Evolutionary conservation across 2,329 filamentous ascomycete species (phyloP).

Genomic region (Penicillium paneum): DNA sequence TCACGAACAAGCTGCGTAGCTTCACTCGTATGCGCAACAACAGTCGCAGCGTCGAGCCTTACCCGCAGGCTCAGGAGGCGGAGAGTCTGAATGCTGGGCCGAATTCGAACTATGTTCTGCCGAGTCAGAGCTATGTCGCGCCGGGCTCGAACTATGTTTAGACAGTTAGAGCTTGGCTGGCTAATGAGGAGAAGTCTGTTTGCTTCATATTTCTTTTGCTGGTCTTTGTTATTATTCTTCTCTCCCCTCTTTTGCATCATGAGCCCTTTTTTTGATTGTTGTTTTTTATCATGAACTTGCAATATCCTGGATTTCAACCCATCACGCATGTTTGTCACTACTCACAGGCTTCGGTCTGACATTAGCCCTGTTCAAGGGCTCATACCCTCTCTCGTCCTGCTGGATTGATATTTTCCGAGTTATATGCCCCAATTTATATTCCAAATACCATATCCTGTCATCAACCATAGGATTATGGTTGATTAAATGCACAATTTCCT

Average conservation of each 20-base stretch:
- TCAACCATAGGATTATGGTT: background rate
- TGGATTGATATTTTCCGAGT: background rate
- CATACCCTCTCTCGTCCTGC: constrained; percentile 14
- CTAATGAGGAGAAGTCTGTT: background rate
- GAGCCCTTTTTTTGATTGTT: background rate
- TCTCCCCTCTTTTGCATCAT: background rate
- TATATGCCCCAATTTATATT: background rate
- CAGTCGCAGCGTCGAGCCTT: constrained; percentile 45
- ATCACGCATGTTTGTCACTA: constrained; percentile 4
- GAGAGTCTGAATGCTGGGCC: constrained; percentile 23
- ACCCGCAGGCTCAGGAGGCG: constrained; percentile 17
- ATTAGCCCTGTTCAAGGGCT: constrained; percentile 2
- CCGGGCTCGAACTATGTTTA: constrained; percentile 4
- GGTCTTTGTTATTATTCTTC: background rate
- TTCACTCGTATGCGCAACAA: constrained; percentile 58
- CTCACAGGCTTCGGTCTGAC: background rate
- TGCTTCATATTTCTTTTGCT: background rate
- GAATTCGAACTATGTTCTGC: constrained; percentile 12
- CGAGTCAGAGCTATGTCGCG: constrained; percentile 15
- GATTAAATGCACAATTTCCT: background rate
- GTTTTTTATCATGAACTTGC: constrained; percentile 10
- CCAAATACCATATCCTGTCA: constrained; percentile 1
- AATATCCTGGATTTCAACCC: background rate
- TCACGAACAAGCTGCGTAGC: constrained; percentile 53
- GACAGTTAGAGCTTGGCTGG: background rate